Evolutionary conservation across 805 yeast species (phyloP), one percentile per base, ranked within the genome.

Genomic region (Metschnikowia corniflorae): DNA sequence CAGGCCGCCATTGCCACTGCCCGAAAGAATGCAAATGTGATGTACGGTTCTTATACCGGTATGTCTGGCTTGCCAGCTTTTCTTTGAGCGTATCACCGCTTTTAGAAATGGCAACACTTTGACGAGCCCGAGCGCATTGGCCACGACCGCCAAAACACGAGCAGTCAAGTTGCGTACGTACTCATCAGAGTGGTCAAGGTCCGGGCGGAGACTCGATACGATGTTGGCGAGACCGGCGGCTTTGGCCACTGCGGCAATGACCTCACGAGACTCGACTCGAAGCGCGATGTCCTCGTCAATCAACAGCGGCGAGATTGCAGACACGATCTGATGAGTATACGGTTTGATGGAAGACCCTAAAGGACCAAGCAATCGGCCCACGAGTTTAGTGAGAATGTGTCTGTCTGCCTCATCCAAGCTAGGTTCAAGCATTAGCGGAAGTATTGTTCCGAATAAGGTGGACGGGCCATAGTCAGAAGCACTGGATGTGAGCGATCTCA

Each of bases 181-280:
- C 49, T 88, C 96, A 52, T 89, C 96, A 7, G 72, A 72, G 49
- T 83, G 79, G 47, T 84, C 95, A 29, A 93, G 73, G 57, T 87
- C 94, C 0, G 93, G 86, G 36, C 95, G 68, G 55, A 91, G 63
- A 0, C 80, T 75, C 1, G 86, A 69, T n/a, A 93, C 77, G 77
- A 88, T 81, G 21, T 78, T 79, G 0, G 88, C 74, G 22, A 89
- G 60, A 0, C 97, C 97, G 2, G 86, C 89, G 1, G 93, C 86
- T 44, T 78, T 82, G 3, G 95, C 67, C 15, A 91, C 61, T 42
- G 76, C 81, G 0, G 89, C 71, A 13, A 88, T 74, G 19, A 87
- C 76, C 43, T 87, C 95, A 31, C 85, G 69, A 2, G 95, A 93
- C 54, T 86, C 93, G 4, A 75, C 58, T 45, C 95, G 70, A 2